phyloP scores from a whole-genome alignment of 2,329 filamentous ascomycete genomes.

The Penicillium concentricum region DNA sequence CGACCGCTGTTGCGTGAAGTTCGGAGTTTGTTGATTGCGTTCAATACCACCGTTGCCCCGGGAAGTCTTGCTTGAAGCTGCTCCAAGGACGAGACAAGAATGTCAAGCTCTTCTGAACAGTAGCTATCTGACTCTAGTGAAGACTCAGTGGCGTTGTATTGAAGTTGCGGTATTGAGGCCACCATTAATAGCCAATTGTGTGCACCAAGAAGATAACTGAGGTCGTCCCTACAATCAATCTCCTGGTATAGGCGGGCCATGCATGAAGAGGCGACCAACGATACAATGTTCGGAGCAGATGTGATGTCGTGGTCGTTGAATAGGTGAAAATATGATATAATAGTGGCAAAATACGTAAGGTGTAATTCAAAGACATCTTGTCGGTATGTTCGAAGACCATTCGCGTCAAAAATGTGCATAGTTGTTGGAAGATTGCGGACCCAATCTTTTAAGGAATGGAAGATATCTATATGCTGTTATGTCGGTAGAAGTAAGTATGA shows the following conservation, averaged over 20 bases:
- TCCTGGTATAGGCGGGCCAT: not conserved
- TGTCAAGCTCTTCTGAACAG: not conserved
- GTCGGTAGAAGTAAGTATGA: not conserved
- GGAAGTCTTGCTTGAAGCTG: conserved; percentile 1
- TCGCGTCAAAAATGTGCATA: not conserved
- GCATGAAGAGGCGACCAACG: not conserved
- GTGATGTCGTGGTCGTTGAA: not conserved
- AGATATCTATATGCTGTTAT: not conserved
- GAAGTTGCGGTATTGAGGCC: not conserved
- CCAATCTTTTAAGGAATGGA: not conserved
- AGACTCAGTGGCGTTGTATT: not conserved
- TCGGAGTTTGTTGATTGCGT: conserved; percentile 1
- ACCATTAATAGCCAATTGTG: not conserved
- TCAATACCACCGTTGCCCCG: conserved; percentile 1
- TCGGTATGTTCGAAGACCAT: not conserved
- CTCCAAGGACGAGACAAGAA: not conserved
- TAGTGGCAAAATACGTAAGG: not conserved
- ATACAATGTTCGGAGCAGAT: not conserved
- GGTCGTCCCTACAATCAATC: not conserved
- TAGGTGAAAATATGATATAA: not conserved
- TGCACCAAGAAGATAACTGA: not conserved
- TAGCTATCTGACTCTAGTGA: not conserved
- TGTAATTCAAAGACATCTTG: not conserved
- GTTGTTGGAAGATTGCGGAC: not conserved
- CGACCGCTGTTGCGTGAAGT: not conserved